Evolutionary conservation across 2,329 filamentous ascomycete species (phyloP).

Genomic region (Aspergillus luchuensis): DNA sequence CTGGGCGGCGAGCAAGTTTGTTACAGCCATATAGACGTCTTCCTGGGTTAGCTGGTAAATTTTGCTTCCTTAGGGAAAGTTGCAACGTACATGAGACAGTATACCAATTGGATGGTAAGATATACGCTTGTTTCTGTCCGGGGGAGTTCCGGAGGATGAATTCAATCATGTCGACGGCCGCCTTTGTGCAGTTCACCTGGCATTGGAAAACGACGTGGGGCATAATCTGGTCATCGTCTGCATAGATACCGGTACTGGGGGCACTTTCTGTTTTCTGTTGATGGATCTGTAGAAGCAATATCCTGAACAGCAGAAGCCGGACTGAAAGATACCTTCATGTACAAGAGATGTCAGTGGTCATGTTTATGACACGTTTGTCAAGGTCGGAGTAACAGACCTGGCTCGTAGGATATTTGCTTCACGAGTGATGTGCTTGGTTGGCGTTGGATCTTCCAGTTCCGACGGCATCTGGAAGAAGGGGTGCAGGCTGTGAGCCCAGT

Average conservation of each 20-base stretch:
- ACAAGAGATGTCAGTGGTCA: not conserved
- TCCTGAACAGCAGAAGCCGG: conserved; percentile 16
- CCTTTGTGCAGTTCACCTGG: not conserved
- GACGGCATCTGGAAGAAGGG: conserved; percentile 4
- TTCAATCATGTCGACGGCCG: not conserved
- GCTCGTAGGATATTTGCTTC: not conserved
- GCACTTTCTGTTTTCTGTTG: not conserved
- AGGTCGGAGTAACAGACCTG: not conserved
- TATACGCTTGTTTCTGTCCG: not conserved
- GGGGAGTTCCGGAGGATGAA: not conserved
- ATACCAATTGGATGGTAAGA: not conserved
- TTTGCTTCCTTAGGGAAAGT: not conserved
- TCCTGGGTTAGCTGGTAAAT: too few relatives aligned
- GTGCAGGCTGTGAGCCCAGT: not conserved
- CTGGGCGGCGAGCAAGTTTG: conserved; percentile 15
- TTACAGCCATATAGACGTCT: conserved; percentile 20
- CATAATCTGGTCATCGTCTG: not conserved
- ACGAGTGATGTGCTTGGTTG: conserved; percentile 1
- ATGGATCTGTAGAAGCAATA: conserved; percentile 13
- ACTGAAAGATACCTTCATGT: conserved; percentile 15
- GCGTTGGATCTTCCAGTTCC: not conserved
- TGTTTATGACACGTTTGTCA: not conserved
- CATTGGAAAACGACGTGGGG: not conserved
- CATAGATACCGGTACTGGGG: not conserved
- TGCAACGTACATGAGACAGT: not conserved